Evolutionary conservation across 257 asterid species (phyloP).

Genomic region (Coffea eugenioides): DNA sequence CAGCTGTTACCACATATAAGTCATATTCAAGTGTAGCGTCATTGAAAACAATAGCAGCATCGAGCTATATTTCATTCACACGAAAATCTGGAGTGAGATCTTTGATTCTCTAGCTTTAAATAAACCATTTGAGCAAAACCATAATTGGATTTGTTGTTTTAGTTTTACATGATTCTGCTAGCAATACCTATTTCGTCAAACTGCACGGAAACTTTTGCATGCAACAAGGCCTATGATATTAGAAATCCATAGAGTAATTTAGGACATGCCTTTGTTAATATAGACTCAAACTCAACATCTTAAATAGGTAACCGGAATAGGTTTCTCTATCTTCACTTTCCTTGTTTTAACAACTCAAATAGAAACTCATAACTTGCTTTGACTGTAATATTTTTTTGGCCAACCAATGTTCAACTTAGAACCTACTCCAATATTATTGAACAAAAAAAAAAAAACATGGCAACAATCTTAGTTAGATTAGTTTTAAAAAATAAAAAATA

Average conservation of each 20-base stretch:
- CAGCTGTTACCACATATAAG: slow-evolving; percentile 41
- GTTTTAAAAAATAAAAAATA: no score
- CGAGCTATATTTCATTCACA: not conserved
- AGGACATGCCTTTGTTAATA: not conserved
- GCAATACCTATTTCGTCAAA: no score
- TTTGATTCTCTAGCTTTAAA: no score
- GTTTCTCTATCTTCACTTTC: not conserved
- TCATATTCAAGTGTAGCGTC: not conserved
- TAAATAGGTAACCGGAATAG: not conserved
- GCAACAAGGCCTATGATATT: not conserved
- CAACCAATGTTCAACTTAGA: not conserved
- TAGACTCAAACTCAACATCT: not conserved
- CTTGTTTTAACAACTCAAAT: not conserved
- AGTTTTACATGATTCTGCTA: no score
- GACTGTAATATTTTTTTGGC: not conserved
- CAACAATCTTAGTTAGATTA: no score
- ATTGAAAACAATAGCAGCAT: not conserved
- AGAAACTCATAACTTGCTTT: not conserved
- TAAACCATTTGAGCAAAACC: no score
- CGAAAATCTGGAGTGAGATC: no score
- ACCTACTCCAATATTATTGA: not conserved
- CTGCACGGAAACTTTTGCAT: not conserved
- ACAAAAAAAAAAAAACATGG: no score
- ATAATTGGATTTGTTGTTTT: no score
- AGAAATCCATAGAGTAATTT: not conserved